Evolutionary conservation across 345 rosid genomes (phyloP), one percentile per base, ranked within the genome.

Genomic region (Moricandia arvensis): DNA sequence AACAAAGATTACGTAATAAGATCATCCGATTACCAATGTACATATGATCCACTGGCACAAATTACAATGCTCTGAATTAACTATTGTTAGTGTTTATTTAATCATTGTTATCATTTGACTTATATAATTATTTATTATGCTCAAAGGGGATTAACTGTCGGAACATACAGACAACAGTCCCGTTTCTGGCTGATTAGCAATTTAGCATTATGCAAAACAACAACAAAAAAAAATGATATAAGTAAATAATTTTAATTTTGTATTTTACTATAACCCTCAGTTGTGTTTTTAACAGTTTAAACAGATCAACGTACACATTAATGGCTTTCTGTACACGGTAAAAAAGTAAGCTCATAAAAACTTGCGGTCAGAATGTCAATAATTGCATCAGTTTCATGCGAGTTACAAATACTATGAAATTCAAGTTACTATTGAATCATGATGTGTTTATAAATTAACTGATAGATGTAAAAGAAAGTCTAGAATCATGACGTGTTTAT

Each of bases 371-470:
- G 62, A 58, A 64, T 57, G 72, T 24, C 67, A 64, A 71, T 77
- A 65, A 77, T 71, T 77, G 76, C 76, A 77, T 77, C 63, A 65
- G 34, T 71, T 59, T 65, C 80, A 77, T 71, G 80, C 80, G 75
- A 77, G 72, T 77, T 29, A 77, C 72, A 71, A 53, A 64, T 33
- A 30, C 37, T 63, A 49, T 13, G 43, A 71, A 58, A 5, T 65
- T 71, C 68, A 71, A 77, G 62, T 77, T 66, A 66, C 76, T 58
- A 47, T 58, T 38, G 66, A 63, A 41, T 37, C 43, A 45, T 10
- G 24, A 33, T 33, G 33, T 47, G 68, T 58, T 71, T 63, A 41
- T 4, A 43, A 38, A 41, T 30, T 21, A 8, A 66, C 15, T 58
- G 35, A 38, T 35, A 8, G 11, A 35, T 35, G 41, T 8, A 35